phyloP scores from a whole-genome alignment of 441 rosid genomes.

The Geranium incanum region DNA sequence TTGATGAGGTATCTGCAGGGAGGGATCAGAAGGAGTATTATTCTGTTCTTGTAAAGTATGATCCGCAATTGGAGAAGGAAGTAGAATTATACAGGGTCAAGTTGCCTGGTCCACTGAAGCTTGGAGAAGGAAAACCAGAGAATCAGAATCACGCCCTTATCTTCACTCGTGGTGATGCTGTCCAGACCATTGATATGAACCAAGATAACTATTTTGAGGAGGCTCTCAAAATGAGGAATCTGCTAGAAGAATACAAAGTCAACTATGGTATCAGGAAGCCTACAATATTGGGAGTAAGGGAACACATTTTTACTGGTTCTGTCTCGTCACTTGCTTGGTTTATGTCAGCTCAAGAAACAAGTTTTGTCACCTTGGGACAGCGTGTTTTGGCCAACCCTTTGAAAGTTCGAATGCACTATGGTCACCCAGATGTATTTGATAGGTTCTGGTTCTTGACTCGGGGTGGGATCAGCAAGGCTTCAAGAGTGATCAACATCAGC shows the following conservation, averaged over 20 bases:
- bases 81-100: conserved; percentile 73
- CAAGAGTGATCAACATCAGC: no score
- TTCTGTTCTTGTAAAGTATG: conserved; percentile 84
- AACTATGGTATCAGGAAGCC: conserved; percentile 71
- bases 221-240: conserved; percentile 85
- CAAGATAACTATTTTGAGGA: conserved; percentile 89
- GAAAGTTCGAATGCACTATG: conserved; percentile 89
- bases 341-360: conserved; percentile 55
- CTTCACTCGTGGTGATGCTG: conserved; percentile 83
- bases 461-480: conserved; percentile 38
- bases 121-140: conserved; percentile 91
- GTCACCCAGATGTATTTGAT: conserved; percentile 93
- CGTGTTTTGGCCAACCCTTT: conserved; percentile 85
- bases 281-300: conserved; percentile 83
- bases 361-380: conserved; percentile 89
- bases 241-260: conserved; percentile 69
- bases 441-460: conserved; percentile 81
- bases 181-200: conserved; percentile 92
- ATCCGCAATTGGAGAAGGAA: conserved; percentile 53
- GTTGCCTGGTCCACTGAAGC: conserved; percentile 81
- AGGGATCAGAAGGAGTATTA: conserved; percentile 47
- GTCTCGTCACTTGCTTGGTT: conserved; percentile 90
- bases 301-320: conserved; percentile 83
- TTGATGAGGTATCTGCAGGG: conserved; percentile 58
- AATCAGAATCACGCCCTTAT: conserved; percentile 90